Conservation (phyloP, 2,329 filamentous ascomycete species). For the Penicillium sp. region DNA sequence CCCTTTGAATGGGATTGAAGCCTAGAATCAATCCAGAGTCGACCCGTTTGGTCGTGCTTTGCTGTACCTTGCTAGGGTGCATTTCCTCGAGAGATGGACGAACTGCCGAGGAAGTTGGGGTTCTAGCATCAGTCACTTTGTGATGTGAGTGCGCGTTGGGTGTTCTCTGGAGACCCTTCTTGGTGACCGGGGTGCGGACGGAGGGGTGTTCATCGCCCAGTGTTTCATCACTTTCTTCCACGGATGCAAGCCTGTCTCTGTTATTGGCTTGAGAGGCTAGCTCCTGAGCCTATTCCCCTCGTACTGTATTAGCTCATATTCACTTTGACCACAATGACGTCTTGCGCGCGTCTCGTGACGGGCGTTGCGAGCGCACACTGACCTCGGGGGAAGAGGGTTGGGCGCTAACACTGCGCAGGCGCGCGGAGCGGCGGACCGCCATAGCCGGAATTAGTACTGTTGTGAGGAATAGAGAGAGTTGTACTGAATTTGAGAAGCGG, state of each 20-base stretch:
- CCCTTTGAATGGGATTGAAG: conserved; percentile 71
- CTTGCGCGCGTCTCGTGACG: conserved; percentile 14
- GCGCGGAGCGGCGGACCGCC: conserved; percentile 48
- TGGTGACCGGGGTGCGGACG: conserved; percentile 32
- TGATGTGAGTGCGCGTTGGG: conserved; percentile 34
- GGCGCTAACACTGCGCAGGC: conserved; percentile 37
- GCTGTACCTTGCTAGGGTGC: conserved; percentile 84
- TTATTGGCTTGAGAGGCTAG: conserved; percentile 27
- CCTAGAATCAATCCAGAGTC: conserved; percentile 82
- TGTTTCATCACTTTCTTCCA: conserved; percentile 53
- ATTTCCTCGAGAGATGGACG: conserved; percentile 79
- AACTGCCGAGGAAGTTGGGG: conserved; percentile 59
- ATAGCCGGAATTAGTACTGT: conserved; percentile 25
- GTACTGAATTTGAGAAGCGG: not conserved
- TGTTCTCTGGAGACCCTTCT: conserved; percentile 30
- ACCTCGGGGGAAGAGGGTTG: conserved; percentile 38
- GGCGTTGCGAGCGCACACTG: conserved; percentile 27
- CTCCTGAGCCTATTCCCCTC: conserved; percentile 25
- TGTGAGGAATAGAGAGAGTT: not conserved
- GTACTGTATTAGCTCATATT: conserved; percentile 12
- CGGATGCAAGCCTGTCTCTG: conserved; percentile 45
- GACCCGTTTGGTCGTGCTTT: conserved; percentile 71
- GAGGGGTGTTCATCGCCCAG: conserved; percentile 36
- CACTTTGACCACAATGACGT: conserved; percentile 9
- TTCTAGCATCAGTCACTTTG: conserved; percentile 34